Evolutionary conservation across 176 grass and related monocot genomes (phyloP).

Genomic region (Saccharum spontaneum): DNA sequence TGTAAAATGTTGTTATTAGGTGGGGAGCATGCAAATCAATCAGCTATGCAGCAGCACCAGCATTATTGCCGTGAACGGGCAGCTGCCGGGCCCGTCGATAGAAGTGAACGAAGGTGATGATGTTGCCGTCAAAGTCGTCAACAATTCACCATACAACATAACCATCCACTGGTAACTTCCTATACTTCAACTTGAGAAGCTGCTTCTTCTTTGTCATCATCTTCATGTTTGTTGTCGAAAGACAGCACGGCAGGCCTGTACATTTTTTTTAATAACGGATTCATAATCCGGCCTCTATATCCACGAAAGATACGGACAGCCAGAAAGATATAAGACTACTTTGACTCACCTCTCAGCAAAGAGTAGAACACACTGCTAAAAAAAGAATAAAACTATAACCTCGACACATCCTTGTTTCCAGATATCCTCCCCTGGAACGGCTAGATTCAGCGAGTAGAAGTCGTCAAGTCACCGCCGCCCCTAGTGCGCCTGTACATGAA

Average conservation of each 20-base stretch:
- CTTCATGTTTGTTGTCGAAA: not conserved
- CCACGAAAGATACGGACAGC: too few relatives aligned
- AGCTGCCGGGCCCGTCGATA: conserved; percentile 49
- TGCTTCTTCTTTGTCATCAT: not conserved
- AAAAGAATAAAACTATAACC: too few relatives aligned
- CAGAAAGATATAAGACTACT: too few relatives aligned
- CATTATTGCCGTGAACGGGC: conserved; percentile 60
- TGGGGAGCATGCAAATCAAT: conserved; percentile 41
- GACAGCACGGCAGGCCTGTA: not conserved
- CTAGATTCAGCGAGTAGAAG: too few relatives aligned
- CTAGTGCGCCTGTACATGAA: not conserved
- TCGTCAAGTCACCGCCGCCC: too few relatives aligned
- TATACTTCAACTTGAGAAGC: not conserved
- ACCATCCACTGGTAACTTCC: conserved; percentile 52
- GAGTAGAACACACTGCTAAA: too few relatives aligned
- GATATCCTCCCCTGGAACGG: too few relatives aligned
- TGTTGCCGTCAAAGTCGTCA: conserved; percentile 43
- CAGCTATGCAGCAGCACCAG: conserved; percentile 48
- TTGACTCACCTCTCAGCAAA: too few relatives aligned
- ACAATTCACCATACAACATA: conserved; percentile 43
- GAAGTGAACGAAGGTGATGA: conserved; percentile 50
- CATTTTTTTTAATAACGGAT: too few relatives aligned
- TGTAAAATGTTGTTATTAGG: conserved; percentile 27
- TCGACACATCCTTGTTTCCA: too few relatives aligned
- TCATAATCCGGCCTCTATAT: too few relatives aligned